These are phyloP conservation scores for Russula vinacea DNA, from an alignment of 768 basidiomycete genomes.

Conservation along the genomic window DNA sequence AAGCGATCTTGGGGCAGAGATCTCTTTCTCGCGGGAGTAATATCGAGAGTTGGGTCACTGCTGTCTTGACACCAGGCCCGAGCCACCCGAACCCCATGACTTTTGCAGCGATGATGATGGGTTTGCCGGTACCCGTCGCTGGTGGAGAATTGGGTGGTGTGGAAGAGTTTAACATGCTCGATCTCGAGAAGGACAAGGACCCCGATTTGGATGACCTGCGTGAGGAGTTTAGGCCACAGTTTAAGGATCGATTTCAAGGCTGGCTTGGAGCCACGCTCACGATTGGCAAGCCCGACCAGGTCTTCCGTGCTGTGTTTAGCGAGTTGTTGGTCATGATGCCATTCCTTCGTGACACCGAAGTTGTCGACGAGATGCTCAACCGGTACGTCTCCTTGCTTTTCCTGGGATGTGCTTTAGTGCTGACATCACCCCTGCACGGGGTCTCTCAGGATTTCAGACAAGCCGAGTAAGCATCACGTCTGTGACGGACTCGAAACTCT, in stretches of 20 bases:
- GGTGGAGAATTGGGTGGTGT: conserved; percentile 42
- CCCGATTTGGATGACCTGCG: conserved; percentile 57
- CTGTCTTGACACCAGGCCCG: conserved; percentile 42
- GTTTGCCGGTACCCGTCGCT: conserved; percentile 43
- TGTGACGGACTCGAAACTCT: conserved; percentile 51
- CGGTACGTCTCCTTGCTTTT: conserved; percentile 40
- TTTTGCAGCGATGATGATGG: conserved; percentile 65
- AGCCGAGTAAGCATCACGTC: conserved; percentile 52
- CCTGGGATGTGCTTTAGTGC: neutral
- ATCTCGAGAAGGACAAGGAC: conserved; percentile 47
- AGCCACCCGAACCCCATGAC: conserved; percentile 50
- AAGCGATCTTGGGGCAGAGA: conserved; percentile 41
- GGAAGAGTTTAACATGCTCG: conserved; percentile 51
- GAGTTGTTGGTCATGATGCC: conserved; percentile 55
- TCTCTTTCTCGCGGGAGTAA: conserved; percentile 45
- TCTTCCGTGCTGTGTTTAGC: conserved; percentile 44
- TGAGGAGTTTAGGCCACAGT: conserved; percentile 57
- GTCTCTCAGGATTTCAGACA: conserved; percentile 48
- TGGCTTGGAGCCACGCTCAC: conserved; percentile 47
- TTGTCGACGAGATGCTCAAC: conserved; percentile 53
- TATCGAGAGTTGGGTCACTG: conserved; percentile 52
- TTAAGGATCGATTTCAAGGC: conserved; percentile 55
- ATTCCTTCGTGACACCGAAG: conserved; percentile 49
- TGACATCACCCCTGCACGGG: neutral
- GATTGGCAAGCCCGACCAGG: conserved; percentile 41